A percentile compares a stretch with the other conserved stretches of the same genome.
Conservation (phyloP, 2,329 filamentous ascomycete species). For the Aciculosporium take region DNA sequence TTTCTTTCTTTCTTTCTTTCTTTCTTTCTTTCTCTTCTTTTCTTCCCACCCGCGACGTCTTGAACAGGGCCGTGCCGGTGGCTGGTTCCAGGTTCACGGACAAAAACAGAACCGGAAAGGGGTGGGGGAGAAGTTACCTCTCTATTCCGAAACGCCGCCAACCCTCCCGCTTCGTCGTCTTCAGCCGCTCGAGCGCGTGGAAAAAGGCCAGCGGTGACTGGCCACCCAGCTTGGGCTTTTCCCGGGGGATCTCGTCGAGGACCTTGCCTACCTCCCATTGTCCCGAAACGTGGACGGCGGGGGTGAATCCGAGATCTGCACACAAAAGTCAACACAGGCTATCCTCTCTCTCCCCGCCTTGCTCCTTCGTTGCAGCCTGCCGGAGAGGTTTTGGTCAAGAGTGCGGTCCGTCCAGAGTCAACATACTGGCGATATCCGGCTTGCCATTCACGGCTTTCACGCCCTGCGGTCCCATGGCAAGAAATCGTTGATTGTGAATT, state of each 20-base stretch:
- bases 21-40: too few species aligned
- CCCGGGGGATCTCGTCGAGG: conserved; percentile 45
- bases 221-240: conserved; percentile 41
- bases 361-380: too few species aligned
- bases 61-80: too few species aligned
- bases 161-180: conserved; percentile 91
- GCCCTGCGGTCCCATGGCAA: conserved; percentile 17
- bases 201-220: conserved; percentile 79
- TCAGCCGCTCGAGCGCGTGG: conserved; percentile 83
- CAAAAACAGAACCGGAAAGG: too few species aligned
- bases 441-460: conserved; percentile 10
- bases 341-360: background rate
- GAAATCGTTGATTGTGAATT: background rate
- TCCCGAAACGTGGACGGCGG: conserved; percentile 25
- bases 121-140: too few species aligned
- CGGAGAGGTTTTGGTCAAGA: background rate
- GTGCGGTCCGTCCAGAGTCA: too few species aligned
- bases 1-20: too few species aligned
- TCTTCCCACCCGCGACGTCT: too few species aligned
- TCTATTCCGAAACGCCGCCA: conserved; percentile 79
- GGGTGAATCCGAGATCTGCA: conserved; percentile 21
- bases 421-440: conserved; percentile 14
- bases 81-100: too few species aligned
- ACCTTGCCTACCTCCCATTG: conserved; percentile 47
- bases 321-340: background rate